Conservation (phyloP, 495 filamentous ascomycete genomes). For the Xylaria sp. region DNA sequence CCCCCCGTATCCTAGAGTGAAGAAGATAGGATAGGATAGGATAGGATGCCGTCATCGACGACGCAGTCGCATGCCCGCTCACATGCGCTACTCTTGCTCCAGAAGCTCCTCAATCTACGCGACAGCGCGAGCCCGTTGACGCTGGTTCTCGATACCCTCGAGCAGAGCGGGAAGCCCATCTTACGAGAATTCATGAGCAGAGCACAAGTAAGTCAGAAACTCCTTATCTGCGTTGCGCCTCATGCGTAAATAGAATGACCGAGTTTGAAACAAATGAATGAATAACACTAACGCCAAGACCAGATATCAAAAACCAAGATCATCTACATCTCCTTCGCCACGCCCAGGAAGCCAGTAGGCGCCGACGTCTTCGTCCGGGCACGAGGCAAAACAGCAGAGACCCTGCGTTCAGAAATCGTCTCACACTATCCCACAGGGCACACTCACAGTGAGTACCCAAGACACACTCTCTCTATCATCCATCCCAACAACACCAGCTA, state of each 20-base stretch:
- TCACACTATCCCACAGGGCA: constrained; percentile 54
- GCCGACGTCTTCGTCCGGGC: constrained; percentile 71
- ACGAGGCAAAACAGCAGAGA: constrained; percentile 60
- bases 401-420: constrained; percentile 63
- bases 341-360: constrained; percentile 60
- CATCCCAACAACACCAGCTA: constrained; percentile 19
- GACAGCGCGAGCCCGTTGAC: constrained; percentile 88
- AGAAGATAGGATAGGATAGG: no score
- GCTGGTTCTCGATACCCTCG: constrained; percentile 80
- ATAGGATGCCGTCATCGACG: constrained; percentile 56
- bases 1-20: background rate
- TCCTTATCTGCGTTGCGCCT: background rate
- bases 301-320: constrained; percentile 62
- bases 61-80: constrained; percentile 74
- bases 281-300: constrained; percentile 22
- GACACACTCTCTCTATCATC: constrained; percentile 32
- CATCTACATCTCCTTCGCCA: constrained; percentile 81
- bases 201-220: constrained; percentile 74
- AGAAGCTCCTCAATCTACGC: constrained; percentile 77
- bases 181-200: constrained; percentile 75
- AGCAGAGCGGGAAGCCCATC: constrained; percentile 78
- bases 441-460: constrained; percentile 46
- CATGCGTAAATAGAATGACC: background rate
- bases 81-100: constrained; percentile 86
- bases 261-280: constrained; percentile 7